Base-by-base conservation (phyloP, 768 basidiomycete species). In the Leccinum disarticulatum region DNA sequence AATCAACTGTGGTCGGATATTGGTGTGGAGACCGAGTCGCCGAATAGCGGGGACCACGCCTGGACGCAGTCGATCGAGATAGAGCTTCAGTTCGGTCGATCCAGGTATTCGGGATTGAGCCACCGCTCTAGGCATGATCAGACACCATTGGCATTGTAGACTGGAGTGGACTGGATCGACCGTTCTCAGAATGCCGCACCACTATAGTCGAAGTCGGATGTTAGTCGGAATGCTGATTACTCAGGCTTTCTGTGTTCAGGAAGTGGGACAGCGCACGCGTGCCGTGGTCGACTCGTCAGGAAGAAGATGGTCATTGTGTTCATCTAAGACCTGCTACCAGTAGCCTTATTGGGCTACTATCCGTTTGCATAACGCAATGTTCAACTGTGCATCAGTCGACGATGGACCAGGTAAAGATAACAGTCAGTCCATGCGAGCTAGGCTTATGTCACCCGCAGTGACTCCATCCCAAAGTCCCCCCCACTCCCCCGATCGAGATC, bases 391-490 rank as follows among this genome's bases (percentile, higher is more conserved):
- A 7, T 27, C 31, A 35, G 15, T 6, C 15, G 11, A 60, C 10
- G 28, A 22, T 14, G 25, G n/a, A 25, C n/a, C n/a, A 35, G 54
- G 50, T 14, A 15, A 7, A 33, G 31, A 14, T 4, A 8, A 14
- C 5, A 33, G 7, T 30, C 43, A 13, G 11, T 13, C 48, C 43
- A 8, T 9, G 4, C 58, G 54, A 66, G 10, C 19, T 6, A n/a
- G 17, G 17, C 19, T 68, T 51, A 73, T 17, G 61, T 60, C 50
- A 69, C 49, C 7, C 60, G 69, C 52, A 73, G 49, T 0, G 72
- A 66, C 30, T 73, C 72, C 64, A 83, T 67, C 41, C 82, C 82
- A 50, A 83, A 78, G 51, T 82, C 82, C 15, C 70, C 69, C 11
- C 74, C 76, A 38, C 58, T 68, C 2, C 77, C 75, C n/a, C 77